A percentile compares a stretch with the other conserved stretches of the same genome.
phyloP scores from a whole-genome alignment of 768 basidiomycete species.

The Boletus pseudo-olivaceus region DNA sequence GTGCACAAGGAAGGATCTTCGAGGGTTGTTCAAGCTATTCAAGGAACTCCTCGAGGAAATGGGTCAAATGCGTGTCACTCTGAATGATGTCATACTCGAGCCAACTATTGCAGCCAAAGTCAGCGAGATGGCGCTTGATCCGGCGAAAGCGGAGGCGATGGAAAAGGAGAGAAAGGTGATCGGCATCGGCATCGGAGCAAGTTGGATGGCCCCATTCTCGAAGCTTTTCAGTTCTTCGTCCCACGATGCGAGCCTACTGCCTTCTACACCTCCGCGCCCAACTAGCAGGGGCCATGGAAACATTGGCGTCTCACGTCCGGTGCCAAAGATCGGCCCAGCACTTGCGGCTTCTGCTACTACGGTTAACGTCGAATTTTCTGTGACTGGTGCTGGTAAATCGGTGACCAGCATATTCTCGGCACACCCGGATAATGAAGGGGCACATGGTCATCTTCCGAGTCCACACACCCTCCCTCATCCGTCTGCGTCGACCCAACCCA shows the following conservation, averaged over 20 bases:
- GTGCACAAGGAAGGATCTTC: constrained; percentile 78
- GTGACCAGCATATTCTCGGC: constrained; percentile 42
- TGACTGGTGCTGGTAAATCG: constrained; percentile 58
- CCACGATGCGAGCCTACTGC: constrained; percentile 13
- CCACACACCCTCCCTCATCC: constrained; percentile 11
- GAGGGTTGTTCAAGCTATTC: constrained; percentile 76
- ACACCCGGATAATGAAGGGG: constrained; percentile 21
- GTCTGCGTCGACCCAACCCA: constrained; percentile 11
- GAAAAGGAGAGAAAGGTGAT: constrained; percentile 30
- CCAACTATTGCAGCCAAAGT: constrained; percentile 71
- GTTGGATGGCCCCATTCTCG: constrained; percentile 86
- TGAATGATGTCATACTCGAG: constrained; percentile 91
- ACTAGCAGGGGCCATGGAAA: constrained; percentile 23
- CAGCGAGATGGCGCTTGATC: constrained; percentile 66
- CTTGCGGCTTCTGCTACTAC: constrained; percentile 86
- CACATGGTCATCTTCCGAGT: constrained; percentile 9
- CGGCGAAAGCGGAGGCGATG: constrained; percentile 45
- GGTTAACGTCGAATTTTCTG: constrained; percentile 95
- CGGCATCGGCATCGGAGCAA: constrained; percentile 37
- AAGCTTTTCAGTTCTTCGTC: constrained; percentile 62
- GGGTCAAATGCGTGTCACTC: constrained; percentile 70
- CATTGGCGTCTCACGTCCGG: constrained; percentile 41
- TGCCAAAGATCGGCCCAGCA: constrained; percentile 81
- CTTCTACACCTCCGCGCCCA: constrained; percentile 26
- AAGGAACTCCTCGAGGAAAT: constrained; percentile 83